phyloP scores from a whole-genome alignment of 1,139 yeast species.

The Geotrichum candidum region DNA sequence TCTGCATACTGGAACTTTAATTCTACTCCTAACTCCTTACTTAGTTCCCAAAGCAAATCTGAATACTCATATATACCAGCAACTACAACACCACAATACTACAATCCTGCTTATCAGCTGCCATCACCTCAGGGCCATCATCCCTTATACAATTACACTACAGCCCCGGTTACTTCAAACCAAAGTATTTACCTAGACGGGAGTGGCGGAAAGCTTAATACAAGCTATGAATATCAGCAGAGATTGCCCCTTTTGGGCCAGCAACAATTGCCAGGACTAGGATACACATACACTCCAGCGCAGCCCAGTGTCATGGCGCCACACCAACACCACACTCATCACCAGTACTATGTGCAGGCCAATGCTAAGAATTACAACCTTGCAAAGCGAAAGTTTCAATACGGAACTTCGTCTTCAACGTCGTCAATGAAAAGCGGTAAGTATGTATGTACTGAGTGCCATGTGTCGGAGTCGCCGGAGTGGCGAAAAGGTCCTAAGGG shows the following conservation, averaged over 20 bases:
- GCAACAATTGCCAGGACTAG: constrained; percentile 1
- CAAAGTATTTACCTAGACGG: background rate
- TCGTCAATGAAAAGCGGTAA: constrained; percentile 3
- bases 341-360: background rate
- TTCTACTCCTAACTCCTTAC: background rate
- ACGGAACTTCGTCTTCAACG: constrained; percentile 1
- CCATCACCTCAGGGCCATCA: background rate
- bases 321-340: background rate
- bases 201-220: background rate
- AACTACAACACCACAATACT: background rate
- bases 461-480: constrained; percentile 61
- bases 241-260: constrained; percentile 2
- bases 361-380: background rate
- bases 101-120: background rate
- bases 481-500: constrained; percentile 67
- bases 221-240: background rate
- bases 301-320: background rate
- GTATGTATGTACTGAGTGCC: constrained; percentile 42
- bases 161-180: background rate
- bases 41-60: background rate
- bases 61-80: background rate
- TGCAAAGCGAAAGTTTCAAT: constrained; percentile 8
- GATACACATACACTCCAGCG: background rate
- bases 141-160: background rate
- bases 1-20: background rate